Percentiles rank a stretch among this genome's conserved stretches.
Conservation (phyloP, 140 eudicot genomes). For the Erigeron philadelphicus region DNA sequence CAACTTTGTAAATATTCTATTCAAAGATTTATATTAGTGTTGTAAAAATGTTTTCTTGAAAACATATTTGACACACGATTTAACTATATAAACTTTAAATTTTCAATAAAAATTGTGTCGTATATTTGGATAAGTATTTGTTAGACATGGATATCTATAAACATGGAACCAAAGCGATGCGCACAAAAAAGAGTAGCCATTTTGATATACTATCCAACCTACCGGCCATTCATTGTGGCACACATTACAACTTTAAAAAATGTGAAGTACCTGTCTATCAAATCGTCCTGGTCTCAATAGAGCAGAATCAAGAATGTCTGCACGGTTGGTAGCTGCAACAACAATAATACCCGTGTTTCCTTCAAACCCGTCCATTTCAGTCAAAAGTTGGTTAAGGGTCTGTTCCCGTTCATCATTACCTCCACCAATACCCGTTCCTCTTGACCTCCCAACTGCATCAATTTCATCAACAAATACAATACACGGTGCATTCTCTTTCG, state of each 20-base stretch:
- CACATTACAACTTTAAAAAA: not conserved
- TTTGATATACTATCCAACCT: not conserved
- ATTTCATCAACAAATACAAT: conserved; percentile 97
- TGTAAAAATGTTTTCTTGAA: too few relatives aligned
- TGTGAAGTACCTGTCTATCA: conserved; percentile 72
- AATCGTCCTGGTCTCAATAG: conserved; percentile 91
- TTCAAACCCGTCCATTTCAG: conserved; percentile 97
- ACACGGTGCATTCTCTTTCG: conserved; percentile 96
- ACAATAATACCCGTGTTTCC: conserved; percentile 88
- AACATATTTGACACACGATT: too few relatives aligned
- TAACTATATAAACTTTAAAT: too few relatives aligned
- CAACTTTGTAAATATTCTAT: too few relatives aligned
- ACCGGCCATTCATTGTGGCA: not conserved
- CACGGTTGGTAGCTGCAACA: conserved; percentile 91
- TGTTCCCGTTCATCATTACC: conserved; percentile 96
- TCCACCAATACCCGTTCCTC: conserved; percentile 97
- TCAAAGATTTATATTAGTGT: too few relatives aligned
- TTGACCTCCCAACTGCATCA: conserved; percentile 94
- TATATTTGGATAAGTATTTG: too few relatives aligned
- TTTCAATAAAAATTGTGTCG: too few relatives aligned
- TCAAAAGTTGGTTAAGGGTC: conserved; percentile 85
- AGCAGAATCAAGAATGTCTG: conserved; percentile 95
- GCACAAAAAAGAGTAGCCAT: too few relatives aligned
- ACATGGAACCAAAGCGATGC: too few relatives aligned
- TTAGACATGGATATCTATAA: too few relatives aligned